phyloP scores from a whole-genome alignment of 805 yeast genomes.

The Schwanniomyces polymorphus region DNA sequence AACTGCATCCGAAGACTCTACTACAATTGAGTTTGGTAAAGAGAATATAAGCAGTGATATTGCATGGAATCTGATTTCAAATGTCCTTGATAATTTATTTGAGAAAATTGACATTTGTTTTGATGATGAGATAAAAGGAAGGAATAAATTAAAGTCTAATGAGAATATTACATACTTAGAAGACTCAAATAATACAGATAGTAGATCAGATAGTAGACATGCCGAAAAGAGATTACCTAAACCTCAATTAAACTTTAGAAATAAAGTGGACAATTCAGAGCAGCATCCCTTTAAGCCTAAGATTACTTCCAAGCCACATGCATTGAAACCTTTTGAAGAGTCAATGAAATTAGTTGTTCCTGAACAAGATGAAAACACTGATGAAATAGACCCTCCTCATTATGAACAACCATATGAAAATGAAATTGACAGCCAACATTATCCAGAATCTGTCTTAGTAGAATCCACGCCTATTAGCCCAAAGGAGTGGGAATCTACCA shows the following conservation, averaged over 20 bases:
- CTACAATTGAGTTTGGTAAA: conserved; percentile 34
- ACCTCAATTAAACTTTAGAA: conserved; percentile 67
- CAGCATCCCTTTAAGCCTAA: conserved; percentile 75
- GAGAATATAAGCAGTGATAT: conserved; percentile 41
- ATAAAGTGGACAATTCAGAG: conserved; percentile 67
- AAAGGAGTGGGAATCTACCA: conserved; percentile 63
- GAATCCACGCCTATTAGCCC: conserved; percentile 47
- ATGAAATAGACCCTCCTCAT: conserved; percentile 52
- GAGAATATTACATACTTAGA: conserved; percentile 50
- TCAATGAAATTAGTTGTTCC: conserved; percentile 34
- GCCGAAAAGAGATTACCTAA: conserved; percentile 43
- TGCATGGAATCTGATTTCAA: conserved; percentile 63
- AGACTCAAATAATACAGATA: conserved; percentile 26
- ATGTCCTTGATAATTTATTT: conserved; percentile 64
- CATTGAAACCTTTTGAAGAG: conserved; percentile 56
- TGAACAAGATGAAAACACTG: conserved; percentile 23
- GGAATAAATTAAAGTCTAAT: conserved; percentile 10
- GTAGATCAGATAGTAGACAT: conserved; percentile 7
- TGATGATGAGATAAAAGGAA: conserved; percentile 40
- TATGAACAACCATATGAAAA: conserved; percentile 77
- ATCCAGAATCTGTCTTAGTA: conserved; percentile 56
- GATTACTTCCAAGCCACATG: conserved; percentile 70
- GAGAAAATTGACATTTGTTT: conserved; percentile 75
- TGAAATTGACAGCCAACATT: conserved; percentile 71
- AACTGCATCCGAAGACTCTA: conserved; percentile 25